Base-by-base conservation (phyloP, 192 early-diverging fungal genomes). In the Chytriomyces hyalinus region DNA sequence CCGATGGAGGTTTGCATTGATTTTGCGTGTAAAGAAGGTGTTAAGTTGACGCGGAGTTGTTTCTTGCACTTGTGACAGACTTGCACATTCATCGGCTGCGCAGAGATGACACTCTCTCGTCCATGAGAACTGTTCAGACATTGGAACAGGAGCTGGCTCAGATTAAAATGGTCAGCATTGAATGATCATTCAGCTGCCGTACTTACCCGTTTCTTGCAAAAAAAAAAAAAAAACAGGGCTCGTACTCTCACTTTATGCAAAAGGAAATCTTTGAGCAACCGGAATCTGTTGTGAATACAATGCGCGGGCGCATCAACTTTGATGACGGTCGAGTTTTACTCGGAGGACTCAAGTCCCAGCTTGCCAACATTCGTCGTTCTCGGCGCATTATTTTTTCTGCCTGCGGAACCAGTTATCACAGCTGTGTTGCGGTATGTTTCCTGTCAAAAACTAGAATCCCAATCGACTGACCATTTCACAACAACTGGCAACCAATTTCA, bases 211-310 rank as follows among this genome's bases (percentile, higher is more conserved):
- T n/a, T 71, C 28, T 59, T 60, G 17, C 3, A 59, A 60, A 10
- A 15, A n/a, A 5, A 15, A 64, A 11, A 15, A 13, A 17, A 17
- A 50, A 43, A 44, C 62, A 83, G 78, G 89, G 89, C 28, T 62
- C 74, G 48, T 90, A 85, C 77, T 79, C 81, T 9, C 89, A 90
- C 81, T 90, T 90, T 66, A 90, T 90, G 89, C 81, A 80, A 50
- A 90, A 90, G 83, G 89, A 90, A 75, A 90, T 90, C 68, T 88
- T 81, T 73, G 89, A 90, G 73, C 89, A 90, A 77, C 80, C 88
- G 53, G 88, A 90, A 80, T 90, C 89, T 13, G 86, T 90, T 28
- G 80, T 90, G 51, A 90, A 90, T 84, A 90, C 89, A 45, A 90
- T 90, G 89, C 82, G 88, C 71, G 89, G 89, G 6, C 86, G 89